Evolutionary conservation across 1,139 yeast species (phyloP), one percentile per base, ranked within the genome.

Genomic region (Pichia sp.): DNA sequence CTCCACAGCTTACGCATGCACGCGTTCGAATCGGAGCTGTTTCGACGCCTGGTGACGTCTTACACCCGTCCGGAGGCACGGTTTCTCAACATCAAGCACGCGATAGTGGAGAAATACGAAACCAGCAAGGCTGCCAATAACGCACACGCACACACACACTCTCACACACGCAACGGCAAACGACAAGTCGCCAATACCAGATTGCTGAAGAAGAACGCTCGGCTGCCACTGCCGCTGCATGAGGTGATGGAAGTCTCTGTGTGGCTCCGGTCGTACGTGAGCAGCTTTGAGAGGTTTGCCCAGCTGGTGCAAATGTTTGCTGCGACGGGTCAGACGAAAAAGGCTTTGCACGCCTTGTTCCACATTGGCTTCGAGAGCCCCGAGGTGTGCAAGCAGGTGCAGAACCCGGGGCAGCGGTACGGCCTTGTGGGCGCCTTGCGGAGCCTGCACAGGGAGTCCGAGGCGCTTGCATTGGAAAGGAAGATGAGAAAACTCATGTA

Each of bases 301-400:
- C 61, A 59, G 41, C 38, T 56, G n/a, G 45, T 59, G 14, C 49
- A 52, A 17, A 44, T 58, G 53, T 50, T 56, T 49, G 55, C 57
- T 4, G 16, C 36, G 4, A 52, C 53, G 10, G 52, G 52, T 6
- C 57, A 54, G 36, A 29, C 53, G 2, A 44, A n/a, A 7, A 49
- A 47, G 7, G 24, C 52, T 5, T 54, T 49, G 27, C 14, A 38
- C 10, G 5, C 43, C 9, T 44, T 57, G 16, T 47, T 55, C 14
- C 20, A 48, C 6, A 20, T 55, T 3, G 55, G 57, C 10, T 41
- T 55, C n/a, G 40, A 20, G 1, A 33, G 46, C 10, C 20, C 41
- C 4, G 53, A 46, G 16, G 48, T 54, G 16, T 3, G 46, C 27
- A 27, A 48, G 9, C 43, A 51, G 38, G 10, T 57, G 6, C n/a